phyloP scores from a whole-genome alignment of 345 rosid genomes.

The Turnera subulata region DNA sequence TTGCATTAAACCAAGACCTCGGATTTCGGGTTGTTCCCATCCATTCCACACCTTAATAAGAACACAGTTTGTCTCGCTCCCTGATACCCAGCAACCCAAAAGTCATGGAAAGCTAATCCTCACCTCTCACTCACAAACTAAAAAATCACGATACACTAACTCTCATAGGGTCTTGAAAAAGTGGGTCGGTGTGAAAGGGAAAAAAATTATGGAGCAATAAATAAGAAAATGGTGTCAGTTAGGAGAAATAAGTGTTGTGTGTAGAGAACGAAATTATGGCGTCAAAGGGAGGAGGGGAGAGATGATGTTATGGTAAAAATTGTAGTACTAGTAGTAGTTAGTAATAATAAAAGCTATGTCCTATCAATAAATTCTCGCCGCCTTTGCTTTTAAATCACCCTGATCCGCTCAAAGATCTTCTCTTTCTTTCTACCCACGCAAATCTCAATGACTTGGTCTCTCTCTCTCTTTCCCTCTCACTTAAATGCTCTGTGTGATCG shows the following conservation, averaged over 20 bases:
- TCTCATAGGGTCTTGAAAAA: too few species aligned
- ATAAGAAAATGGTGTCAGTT: neutral
- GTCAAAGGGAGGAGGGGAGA: slow-evolving; percentile 1
- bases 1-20: too few species aligned
- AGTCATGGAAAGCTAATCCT: too few species aligned
- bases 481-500: slow-evolving; percentile 15
- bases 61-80: too few species aligned
- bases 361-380: slow-evolving; percentile 60
- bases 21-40: too few species aligned
- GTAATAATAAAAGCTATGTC: slow-evolving; percentile 1
- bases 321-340: neutral
- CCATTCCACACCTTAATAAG: too few species aligned
- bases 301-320: neutral
- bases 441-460: slow-evolving; percentile 38
- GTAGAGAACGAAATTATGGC: neutral
- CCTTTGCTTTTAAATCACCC: slow-evolving; percentile 59
- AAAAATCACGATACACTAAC: too few species aligned
- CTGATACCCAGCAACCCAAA: too few species aligned
- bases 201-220: neutral
- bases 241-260: neutral
- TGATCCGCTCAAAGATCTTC: slow-evolving; percentile 38
- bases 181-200: too few species aligned
- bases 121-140: too few species aligned
- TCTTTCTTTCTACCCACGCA: slow-evolving; percentile 29
- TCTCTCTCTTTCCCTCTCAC: neutral